Evolutionary conservation across 106 monocot species (phyloP).

Genomic region (Iris macrosiphon): DNA sequence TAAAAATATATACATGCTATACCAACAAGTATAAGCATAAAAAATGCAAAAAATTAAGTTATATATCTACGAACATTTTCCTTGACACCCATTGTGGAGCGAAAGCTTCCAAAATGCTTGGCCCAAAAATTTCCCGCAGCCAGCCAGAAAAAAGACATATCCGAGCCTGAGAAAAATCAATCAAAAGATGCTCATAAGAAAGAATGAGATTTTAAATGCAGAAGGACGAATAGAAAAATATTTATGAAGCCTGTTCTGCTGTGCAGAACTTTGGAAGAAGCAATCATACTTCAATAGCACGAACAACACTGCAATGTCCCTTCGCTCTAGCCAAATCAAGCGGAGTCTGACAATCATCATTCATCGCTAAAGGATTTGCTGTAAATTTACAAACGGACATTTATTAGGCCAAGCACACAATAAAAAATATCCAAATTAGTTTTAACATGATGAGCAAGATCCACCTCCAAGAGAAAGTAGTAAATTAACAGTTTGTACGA

Average conservation of each 20-base stretch:
- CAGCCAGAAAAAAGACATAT: constrained; percentile 72
- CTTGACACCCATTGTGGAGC: constrained; percentile 49
- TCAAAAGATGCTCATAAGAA: neutral
- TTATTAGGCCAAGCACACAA: neutral
- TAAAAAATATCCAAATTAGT: neutral
- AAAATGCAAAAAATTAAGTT: too few species aligned
- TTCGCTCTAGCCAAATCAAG: constrained; percentile 82
- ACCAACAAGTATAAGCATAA: too few species aligned
- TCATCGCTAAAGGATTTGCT: constrained; percentile 65
- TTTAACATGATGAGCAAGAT: constrained; percentile 1
- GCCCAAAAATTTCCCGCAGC: constrained; percentile 56
- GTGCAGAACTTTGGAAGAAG: neutral
- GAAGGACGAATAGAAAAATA: too few species aligned
- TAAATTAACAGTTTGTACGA: constrained; percentile 50
- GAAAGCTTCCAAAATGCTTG: constrained; percentile 57
- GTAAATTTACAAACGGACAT: constrained; percentile 3
- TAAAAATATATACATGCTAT: too few species aligned
- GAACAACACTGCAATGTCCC: constrained; percentile 61
- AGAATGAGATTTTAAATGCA: neutral
- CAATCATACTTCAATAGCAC: constrained; percentile 61
- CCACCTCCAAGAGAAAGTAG: constrained; percentile 80
- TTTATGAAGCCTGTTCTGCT: too few species aligned
- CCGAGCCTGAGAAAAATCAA: constrained; percentile 36
- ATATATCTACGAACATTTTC: constrained; percentile 72
- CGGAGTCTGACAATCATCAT: constrained; percentile 74